Evolutionary conservation across 1,284 basidiomycete genomes (phyloP).

Genomic region (Rhodotorula sp.): DNA sequence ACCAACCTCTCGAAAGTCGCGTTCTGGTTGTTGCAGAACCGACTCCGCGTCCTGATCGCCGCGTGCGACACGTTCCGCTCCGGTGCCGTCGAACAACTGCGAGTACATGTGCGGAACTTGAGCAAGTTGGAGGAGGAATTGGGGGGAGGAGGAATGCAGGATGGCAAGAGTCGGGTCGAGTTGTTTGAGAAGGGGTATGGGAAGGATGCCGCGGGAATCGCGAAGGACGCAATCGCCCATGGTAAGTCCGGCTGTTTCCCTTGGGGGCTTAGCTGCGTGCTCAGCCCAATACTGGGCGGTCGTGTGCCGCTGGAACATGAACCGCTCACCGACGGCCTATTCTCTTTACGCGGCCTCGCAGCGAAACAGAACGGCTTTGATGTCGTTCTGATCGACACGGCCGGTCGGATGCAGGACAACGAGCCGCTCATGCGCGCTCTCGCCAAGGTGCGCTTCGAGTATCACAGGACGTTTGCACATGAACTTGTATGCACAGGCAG

Average conservation of each 20-base stretch:
- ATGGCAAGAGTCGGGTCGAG: conserved; percentile 59
- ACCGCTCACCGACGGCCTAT: neutral
- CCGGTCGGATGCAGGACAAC: conserved; percentile 98
- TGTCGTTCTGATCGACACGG: conserved; percentile 92
- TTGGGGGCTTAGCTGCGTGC: fast-evolving
- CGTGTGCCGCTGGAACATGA: neutral
- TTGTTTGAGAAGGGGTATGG: conserved; percentile 96
- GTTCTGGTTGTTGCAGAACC: conserved; percentile 98
- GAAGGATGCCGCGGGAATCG: conserved; percentile 96
- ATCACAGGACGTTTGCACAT: neutral
- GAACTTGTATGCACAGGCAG: neutral
- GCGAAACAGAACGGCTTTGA: conserved; percentile 84
- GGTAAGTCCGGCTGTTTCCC: conserved; percentile 54
- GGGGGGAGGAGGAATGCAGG: conserved; percentile 50
- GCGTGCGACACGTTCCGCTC: conserved; percentile 98
- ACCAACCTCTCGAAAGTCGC: conserved; percentile 98
- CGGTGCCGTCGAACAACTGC: conserved; percentile 95
- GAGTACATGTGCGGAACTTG: conserved; percentile 93
- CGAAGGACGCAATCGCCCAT: conserved; percentile 86
- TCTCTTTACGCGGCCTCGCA: conserved; percentile 46
- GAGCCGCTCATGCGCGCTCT: conserved; percentile 97
- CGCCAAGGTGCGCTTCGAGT: conserved; percentile 65
- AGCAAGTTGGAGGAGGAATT: conserved; percentile 74
- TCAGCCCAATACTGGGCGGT: neutral
- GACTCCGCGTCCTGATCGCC: conserved; percentile 87